Base-by-base conservation (phyloP, 1,284 basidiomycete species). In the Cutaneotrichosporon arboriforme region DNA sequence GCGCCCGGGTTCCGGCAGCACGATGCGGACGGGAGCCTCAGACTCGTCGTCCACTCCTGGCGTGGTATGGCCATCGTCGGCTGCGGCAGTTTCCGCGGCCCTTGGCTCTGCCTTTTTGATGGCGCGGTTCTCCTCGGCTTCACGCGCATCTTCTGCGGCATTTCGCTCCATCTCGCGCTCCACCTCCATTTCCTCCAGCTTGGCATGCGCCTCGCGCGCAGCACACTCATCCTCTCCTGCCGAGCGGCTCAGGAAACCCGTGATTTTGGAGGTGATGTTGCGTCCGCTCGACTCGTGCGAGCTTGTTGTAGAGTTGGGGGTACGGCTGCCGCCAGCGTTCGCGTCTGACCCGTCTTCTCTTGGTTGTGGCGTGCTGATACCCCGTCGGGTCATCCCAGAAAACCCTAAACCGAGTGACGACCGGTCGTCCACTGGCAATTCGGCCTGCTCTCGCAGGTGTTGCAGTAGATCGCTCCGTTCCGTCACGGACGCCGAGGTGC, bases 101-200 rank as follows among this genome's bases (percentile, higher is more conserved):
- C 45, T 37, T 8, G 46, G 23, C 12, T 45, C 39, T 8, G 52
- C 56, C 17, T 39, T 37, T 44, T 68, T 61, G 8, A 72, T 17
- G 14, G 33, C 31, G 4, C 33, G 33, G 13, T 31, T 20, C 59
- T 68, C 66, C 42, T 64, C 60, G 18, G 44, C 45, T 38, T 66
- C 50, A 31, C 43, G 47, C 4, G 38, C 53, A 33, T 51, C 68
- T 46, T 61, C 65, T 21, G 60, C 51, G 23, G 59, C 67, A 23
- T 70, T 66, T 21, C 50, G 51, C 15, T 46, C 57, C 69, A 73
- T 70, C 52, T 68, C 68, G 26, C 57, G 39, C 46, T 73, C 66
- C 18, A 72, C 68, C 37, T 62, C 66, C 21, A 65, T 60, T 51
- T 73, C 71, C n/a, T 64, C 54, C 17, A 69, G 55, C 43, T 59